Conservation (phyloP, 1,284 basidiomycete species). For the Cutaneotrichosporon cutaneum region DNA sequence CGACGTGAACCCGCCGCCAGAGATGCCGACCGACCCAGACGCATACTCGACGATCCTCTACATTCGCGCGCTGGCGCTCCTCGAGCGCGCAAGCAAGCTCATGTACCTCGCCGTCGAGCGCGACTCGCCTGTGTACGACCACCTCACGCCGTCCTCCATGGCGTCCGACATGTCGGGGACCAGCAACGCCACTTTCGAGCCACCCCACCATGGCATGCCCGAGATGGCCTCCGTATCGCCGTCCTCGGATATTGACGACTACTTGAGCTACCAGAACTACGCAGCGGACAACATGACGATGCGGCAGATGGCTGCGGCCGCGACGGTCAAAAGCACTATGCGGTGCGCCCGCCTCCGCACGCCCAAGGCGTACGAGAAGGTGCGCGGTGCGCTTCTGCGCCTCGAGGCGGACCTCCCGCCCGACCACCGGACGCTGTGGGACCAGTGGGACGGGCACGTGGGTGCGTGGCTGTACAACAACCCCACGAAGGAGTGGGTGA, state of each 20-base stretch:
- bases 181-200: neutral
- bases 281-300: slow-evolving; percentile 9
- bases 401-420: slow-evolving; percentile 39
- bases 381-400: slow-evolving; percentile 31
- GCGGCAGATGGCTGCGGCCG: neutral
- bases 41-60: slow-evolving; percentile 30
- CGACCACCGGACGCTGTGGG: slow-evolving; percentile 37
- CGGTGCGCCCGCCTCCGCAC: slow-evolving; percentile 31
- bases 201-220: neutral
- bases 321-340: neutral
- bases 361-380: slow-evolving; percentile 40
- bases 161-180: neutral
- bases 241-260: slow-evolving; percentile 31
- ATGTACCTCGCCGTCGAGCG: slow-evolving; percentile 45
- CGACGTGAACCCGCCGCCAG: slow-evolving; percentile 7
- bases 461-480: neutral
- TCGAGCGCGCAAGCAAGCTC: slow-evolving; percentile 42
- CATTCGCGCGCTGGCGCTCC: slow-evolving; percentile 33
- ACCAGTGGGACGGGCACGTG: slow-evolving; percentile 3
- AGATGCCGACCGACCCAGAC: slow-evolving; percentile 27
- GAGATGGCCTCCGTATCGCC: neutral
- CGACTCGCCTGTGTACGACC: slow-evolving; percentile 3
- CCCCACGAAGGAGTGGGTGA: slow-evolving; percentile 18
- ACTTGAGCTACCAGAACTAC: slow-evolving; percentile 26
- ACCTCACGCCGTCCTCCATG: slow-evolving; percentile 4